Percentiles rank a stretch among this genome's conserved stretches.
Conservation (phyloP, 208 protist species). For the Trypanosoma congolense region DNA sequence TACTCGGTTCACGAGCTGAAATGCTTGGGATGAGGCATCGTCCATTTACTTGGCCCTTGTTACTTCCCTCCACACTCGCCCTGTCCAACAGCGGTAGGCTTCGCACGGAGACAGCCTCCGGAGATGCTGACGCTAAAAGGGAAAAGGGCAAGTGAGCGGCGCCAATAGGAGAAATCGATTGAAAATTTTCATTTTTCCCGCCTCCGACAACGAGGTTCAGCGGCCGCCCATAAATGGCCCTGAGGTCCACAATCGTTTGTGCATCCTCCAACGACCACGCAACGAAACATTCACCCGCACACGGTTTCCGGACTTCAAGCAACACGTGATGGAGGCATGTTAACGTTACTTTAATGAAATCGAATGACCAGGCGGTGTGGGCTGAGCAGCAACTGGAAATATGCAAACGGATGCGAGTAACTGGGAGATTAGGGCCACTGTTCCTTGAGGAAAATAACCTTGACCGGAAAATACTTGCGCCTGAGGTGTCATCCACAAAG, state of each 20-base stretch:
- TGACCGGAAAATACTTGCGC: constrained; percentile 11
- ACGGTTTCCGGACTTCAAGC: constrained; percentile 34
- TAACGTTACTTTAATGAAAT: constrained; percentile 41
- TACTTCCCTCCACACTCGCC: neutral
- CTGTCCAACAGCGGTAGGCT: constrained; percentile 12
- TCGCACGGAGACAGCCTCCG: constrained; percentile 17
- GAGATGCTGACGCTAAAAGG: constrained; percentile 7
- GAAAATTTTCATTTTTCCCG: neutral
- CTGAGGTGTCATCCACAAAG: neutral
- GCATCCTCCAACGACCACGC: constrained; percentile 52
- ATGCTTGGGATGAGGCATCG: constrained; percentile 2
- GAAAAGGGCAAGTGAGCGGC: constrained; percentile 21
- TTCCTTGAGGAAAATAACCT: constrained; percentile 7
- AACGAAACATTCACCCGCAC: constrained; percentile 22
- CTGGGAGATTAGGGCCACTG: constrained; percentile 14
- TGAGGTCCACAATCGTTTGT: constrained; percentile 28
- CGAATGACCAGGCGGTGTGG: constrained; percentile 27
- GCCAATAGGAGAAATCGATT: constrained; percentile 1
- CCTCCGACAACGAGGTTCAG: constrained; percentile 11
- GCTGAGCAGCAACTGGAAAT: constrained; percentile 53
- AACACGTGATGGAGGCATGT: constrained; percentile 30
- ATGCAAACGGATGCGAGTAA: constrained; percentile 41
- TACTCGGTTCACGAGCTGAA: constrained; percentile 10
- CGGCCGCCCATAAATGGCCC: constrained; percentile 18
- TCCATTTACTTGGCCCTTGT: neutral